Evolutionary conservation across 2,329 filamentous ascomycete genomes (phyloP).

Genomic region (Tolypocladium amazonense): DNA sequence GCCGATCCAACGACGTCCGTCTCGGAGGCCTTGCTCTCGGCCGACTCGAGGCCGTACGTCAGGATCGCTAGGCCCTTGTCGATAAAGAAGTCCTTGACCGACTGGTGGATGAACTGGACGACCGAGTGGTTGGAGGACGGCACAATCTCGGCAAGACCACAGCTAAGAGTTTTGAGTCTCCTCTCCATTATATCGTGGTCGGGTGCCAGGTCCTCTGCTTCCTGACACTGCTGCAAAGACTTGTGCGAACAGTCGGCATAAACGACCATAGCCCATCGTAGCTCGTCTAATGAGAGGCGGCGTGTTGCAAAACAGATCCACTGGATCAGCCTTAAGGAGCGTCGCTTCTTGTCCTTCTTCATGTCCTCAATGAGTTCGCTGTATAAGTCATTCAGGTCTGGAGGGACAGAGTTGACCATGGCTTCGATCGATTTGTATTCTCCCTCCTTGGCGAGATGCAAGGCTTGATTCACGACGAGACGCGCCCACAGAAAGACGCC

Average conservation of each 20-base stretch:
- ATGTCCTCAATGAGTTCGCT: slow-evolving; percentile 10
- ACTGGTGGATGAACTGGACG: slow-evolving; percentile 23
- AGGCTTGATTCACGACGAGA: slow-evolving; percentile 14
- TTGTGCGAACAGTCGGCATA: slow-evolving; percentile 5
- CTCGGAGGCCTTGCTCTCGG: neutral
- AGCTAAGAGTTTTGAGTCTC: slow-evolving; percentile 12
- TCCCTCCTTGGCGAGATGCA: slow-evolving; percentile 10
- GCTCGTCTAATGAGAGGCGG: slow-evolving; percentile 14
- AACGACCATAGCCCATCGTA: slow-evolving; percentile 21
- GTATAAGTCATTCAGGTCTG: slow-evolving; percentile 15
- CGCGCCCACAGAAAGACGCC: slow-evolving; percentile 26
- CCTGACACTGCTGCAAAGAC: slow-evolving; percentile 11
- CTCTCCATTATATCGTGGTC: slow-evolving; percentile 6
- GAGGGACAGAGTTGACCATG: slow-evolving; percentile 6
- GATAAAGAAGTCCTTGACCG: slow-evolving; percentile 21
- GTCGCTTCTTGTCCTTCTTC: slow-evolving; percentile 9
- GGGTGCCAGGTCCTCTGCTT: slow-evolving; percentile 6
- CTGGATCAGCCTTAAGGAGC: slow-evolving; percentile 16
- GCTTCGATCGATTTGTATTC: slow-evolving; percentile 3
- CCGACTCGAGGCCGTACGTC: too few species aligned
- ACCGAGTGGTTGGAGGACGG: neutral
- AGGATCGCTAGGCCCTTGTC: slow-evolving; percentile 8
- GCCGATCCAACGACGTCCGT: neutral
- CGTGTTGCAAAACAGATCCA: slow-evolving; percentile 20
- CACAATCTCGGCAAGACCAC: slow-evolving; percentile 16